Evolutionary conservation across 345 rosid species (phyloP), one percentile per base, ranked within the genome.

Genomic region (Salix arbutifolia): DNA sequence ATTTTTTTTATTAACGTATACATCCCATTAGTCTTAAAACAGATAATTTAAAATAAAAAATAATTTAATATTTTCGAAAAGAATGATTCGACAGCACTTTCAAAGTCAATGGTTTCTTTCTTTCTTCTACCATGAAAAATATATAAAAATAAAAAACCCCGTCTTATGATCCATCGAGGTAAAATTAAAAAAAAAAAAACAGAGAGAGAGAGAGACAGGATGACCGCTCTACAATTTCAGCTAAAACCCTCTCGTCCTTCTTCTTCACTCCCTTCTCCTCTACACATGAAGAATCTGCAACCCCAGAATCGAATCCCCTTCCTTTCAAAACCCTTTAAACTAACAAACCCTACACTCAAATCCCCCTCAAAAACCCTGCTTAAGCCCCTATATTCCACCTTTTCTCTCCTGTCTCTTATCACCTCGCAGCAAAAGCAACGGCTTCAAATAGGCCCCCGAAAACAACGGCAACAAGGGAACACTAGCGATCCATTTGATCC

Each of bases 331-430:
- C 61, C 37, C 74, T 65, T 46, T 12, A 74, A 61, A 73, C 31
- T 46, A 71, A 48, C 46, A 2, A 28, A 25, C 38, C 69, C 18
- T 14, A 23, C 67, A n/a, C 25, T 37, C 3, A 72, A 21, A 8
- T 26, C 68, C 52, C 75, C 58, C 17, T 61, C 66, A 60, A 79
- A 74, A 68, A 72, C 78, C 58, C 84, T 69, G 1, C 67, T 74
- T 33, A 81, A 82, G 78, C 87, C 85, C 72, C 81, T 81, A 14
- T 80, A 44, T 52, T 74, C 80, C 67, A 19, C 26, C 60, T 83
- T 67, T 11, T 48, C 71, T 37, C 61, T 35, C 28, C 71, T 53
- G 23, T 28, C 71, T 28, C 30, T 70, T 53, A 53, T 56, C 61
- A 28, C 48, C 77, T 5, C 68, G 50, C 26, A 13, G 31, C 65